A percentile compares a stretch with the other conserved stretches of the same genome.
Conservation (phyloP, 352 stramenopile genomes). For the Pythium grandisporangium region DNA sequence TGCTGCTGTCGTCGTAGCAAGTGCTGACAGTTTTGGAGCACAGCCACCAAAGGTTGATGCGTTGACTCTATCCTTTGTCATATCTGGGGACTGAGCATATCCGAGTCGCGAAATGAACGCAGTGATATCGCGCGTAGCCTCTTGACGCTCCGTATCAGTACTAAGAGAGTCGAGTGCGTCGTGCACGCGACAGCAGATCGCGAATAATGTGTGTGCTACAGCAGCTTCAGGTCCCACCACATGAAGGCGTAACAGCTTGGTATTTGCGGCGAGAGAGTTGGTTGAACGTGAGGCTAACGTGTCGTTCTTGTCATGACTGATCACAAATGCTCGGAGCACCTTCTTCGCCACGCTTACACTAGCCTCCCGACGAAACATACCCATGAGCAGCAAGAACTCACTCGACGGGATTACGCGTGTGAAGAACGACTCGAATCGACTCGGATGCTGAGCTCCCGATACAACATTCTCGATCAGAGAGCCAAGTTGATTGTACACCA, state of each 20-base stretch:
- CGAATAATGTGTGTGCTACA: constrained; percentile 81
- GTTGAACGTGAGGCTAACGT: constrained; percentile 5
- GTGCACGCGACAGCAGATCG: constrained; percentile 76
- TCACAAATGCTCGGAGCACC: constrained; percentile 71
- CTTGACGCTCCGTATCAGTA: constrained; percentile 34
- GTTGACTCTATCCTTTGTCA: too few species aligned
- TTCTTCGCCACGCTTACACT: constrained; percentile 81
- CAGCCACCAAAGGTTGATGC: too few species aligned
- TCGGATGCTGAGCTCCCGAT: constrained; percentile 48
- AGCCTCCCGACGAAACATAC: constrained; percentile 77
- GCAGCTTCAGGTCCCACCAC: constrained; percentile 64
- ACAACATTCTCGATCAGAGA: constrained; percentile 76
- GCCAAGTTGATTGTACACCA: constrained; percentile 60
- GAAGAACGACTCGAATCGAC: constrained; percentile 69
- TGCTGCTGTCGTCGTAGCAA: too few species aligned
- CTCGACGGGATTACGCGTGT: constrained; percentile 61
- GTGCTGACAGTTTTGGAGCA: too few species aligned
- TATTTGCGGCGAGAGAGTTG: constrained; percentile 13
- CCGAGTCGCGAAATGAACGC: constrained; percentile 76
- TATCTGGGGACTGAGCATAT: constrained; percentile 6
- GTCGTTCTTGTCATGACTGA: constrained; percentile 2
- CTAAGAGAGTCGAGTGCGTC: constrained; percentile 78
- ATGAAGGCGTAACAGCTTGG: constrained; percentile 52
- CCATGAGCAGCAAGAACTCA: constrained; percentile 74
- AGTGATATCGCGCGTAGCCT: constrained; percentile 59